phyloP scores from a whole-genome alignment of 1,284 basidiomycete species.

The Ganoderma resinaceum region DNA sequence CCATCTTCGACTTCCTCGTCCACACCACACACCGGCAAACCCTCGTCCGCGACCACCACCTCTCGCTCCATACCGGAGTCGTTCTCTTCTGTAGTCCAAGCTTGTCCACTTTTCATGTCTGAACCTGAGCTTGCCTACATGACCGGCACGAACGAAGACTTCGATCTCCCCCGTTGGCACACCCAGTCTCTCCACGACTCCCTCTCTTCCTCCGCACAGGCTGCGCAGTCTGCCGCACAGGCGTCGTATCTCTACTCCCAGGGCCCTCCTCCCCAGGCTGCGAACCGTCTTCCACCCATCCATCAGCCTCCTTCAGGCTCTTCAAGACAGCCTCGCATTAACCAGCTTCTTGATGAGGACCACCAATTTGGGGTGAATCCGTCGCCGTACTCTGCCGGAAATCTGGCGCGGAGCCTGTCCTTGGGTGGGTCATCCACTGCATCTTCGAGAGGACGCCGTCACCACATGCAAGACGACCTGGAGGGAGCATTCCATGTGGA shows the following conservation, averaged over 20 bases:
- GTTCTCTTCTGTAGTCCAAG: conserved; percentile 1
- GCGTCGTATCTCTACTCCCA: conserved; percentile 51
- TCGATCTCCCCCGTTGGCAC: conserved; percentile 84
- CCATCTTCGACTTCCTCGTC: conserved; percentile 34
- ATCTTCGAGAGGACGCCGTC: conserved; percentile 46
- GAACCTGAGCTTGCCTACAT: conserved; percentile 61
- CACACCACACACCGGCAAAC: conserved; percentile 24
- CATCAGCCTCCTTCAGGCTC: conserved; percentile 44
- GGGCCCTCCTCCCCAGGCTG: conserved; percentile 53
- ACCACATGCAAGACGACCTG: conserved; percentile 67
- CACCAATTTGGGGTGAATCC: conserved; percentile 50
- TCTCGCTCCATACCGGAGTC: conserved; percentile 8
- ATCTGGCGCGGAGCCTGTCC: conserved; percentile 70
- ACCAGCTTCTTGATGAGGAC: conserved; percentile 71
- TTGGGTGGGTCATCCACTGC: conserved; percentile 49
- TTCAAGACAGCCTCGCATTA: conserved; percentile 65
- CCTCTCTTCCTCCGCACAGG: conserved; percentile 66
- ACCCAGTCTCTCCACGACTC: conserved; percentile 66
- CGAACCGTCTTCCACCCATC: conserved; percentile 40
- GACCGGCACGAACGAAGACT: conserved; percentile 61
- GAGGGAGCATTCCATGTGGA: conserved; percentile 71
- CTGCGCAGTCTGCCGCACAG: conserved; percentile 62
- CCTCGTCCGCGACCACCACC: conserved; percentile 24
- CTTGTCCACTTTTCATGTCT: conserved; percentile 46
- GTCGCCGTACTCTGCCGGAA: conserved; percentile 59